A percentile compares a stretch with the other conserved stretches of the same genome.
phyloP scores from a whole-genome alignment of 2,329 filamentous ascomycete genomes.

The Fusarium setosum region DNA sequence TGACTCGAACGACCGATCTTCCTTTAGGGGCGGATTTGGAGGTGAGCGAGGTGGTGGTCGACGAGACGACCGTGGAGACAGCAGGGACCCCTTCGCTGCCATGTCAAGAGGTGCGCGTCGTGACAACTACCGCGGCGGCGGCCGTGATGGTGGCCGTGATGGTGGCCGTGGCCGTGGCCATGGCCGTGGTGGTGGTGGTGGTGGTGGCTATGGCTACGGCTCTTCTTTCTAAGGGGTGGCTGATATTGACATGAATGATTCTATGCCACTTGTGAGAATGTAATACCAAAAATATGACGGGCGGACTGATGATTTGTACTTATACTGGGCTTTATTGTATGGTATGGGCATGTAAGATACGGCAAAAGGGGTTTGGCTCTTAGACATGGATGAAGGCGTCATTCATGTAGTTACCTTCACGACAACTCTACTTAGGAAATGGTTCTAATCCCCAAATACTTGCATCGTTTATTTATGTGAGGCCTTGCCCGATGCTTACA shows the following conservation, averaged over 20 bases:
- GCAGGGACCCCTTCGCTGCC: conserved; percentile 39
- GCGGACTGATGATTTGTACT: conserved; percentile 39
- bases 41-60: conserved; percentile 6
- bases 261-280: conserved; percentile 25
- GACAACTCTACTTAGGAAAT: conserved; percentile 44
- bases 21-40: background rate
- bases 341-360: conserved; percentile 38
- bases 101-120: conserved; percentile 43
- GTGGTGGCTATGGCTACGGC: conserved; percentile 3
- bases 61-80: conserved; percentile 18
- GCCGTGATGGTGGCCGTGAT: conserved; percentile 5
- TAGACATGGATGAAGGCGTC: conserved; percentile 40
- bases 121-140: conserved; percentile 30
- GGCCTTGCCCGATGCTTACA: background rate
- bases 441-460: conserved; percentile 19
- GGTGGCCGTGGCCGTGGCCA: conserved; percentile 27
- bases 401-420: conserved; percentile 34
- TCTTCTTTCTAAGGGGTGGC: conserved; percentile 19
- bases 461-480: background rate
- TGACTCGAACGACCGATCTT: background rate
- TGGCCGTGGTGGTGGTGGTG: conserved; percentile 21
- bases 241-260: background rate
- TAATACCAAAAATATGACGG: conserved; percentile 33
- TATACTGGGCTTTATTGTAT: conserved; percentile 41
- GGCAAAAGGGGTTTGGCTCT: conserved; percentile 35